phyloP scores from a whole-genome alignment of 148 eudicot species.

The Arbutus unedo region DNA sequence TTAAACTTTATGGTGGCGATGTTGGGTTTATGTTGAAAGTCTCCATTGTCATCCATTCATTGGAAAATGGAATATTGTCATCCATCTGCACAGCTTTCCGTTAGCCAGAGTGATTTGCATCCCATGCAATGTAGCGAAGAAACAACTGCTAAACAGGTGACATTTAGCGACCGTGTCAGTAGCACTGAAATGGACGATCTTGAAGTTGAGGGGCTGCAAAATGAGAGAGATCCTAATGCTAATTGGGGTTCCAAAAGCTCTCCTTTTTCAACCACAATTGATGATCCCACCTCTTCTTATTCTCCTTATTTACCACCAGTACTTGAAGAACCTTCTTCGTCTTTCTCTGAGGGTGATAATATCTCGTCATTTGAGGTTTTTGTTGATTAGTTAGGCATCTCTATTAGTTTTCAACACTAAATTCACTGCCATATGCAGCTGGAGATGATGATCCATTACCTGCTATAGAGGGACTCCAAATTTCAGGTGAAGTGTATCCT shows the following conservation, averaged over 20 bases:
- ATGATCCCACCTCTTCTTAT: slow-evolving; percentile 60
- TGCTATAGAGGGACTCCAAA: slow-evolving; percentile 79
- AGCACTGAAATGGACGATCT: slow-evolving; percentile 50
- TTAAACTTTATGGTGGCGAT: too few relatives aligned
- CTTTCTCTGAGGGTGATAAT: slow-evolving; percentile 76
- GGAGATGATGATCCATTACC: slow-evolving; percentile 92
- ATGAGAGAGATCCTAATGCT: slow-evolving; percentile 49
- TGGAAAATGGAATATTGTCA: too few relatives aligned
- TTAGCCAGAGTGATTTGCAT: slow-evolving; percentile 37
- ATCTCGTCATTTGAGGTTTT: slow-evolving; percentile 12
- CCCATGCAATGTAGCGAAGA: slow-evolving; percentile 31
- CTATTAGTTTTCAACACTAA: slow-evolving; percentile 4
- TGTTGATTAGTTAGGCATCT: slow-evolving; percentile 16
- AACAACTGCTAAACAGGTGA: slow-evolving; percentile 53
- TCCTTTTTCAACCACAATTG: slow-evolving; percentile 45
- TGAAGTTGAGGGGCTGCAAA: slow-evolving; percentile 44
- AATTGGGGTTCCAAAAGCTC: slow-evolving; percentile 61
- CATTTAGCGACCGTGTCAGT: slow-evolving; percentile 69
- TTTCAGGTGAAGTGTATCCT: slow-evolving; percentile 90
- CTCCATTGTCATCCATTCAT: too few relatives aligned
- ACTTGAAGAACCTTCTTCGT: slow-evolving; percentile 86
- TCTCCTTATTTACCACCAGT: slow-evolving; percentile 73
- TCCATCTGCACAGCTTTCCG: slow-evolving; percentile 32
- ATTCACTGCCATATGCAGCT: slow-evolving; percentile 39
- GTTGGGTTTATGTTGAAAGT: too few relatives aligned